phyloP scores from a whole-genome alignment of 1,284 basidiomycete genomes.

The Cryptococcus amylolentus region DNA sequence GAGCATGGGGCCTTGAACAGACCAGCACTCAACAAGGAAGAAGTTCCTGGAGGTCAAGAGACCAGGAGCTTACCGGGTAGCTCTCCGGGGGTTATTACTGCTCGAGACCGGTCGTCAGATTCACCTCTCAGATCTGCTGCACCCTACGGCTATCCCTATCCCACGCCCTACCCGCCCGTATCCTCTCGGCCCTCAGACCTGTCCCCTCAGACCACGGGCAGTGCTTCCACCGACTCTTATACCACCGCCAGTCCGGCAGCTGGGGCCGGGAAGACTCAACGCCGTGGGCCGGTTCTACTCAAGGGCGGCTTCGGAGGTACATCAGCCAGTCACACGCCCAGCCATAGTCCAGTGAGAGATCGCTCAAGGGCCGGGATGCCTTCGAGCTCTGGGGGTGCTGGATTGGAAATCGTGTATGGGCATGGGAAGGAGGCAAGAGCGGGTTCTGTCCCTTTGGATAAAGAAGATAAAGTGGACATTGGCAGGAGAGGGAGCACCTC shows the following conservation, averaged over 20 bases:
- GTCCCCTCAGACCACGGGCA: slow-evolving; percentile 37
- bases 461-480: neutral
- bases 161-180: neutral
- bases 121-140: slow-evolving; percentile 16
- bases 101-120: slow-evolving; percentile 12
- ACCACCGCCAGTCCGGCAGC: slow-evolving; percentile 14
- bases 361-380: neutral
- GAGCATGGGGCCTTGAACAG: neutral
- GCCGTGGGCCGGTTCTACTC: slow-evolving; percentile 44
- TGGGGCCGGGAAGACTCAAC: slow-evolving; percentile 7
- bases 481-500: neutral
- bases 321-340: slow-evolving; percentile 16
- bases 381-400: neutral
- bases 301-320: slow-evolving; percentile 45
- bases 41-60: neutral
- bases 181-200: slow-evolving; percentile 7
- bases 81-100: slow-evolving; percentile 7
- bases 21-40: neutral
- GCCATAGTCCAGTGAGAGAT: slow-evolving; percentile 27
- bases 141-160: neutral
- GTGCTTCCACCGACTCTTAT: slow-evolving; percentile 10
- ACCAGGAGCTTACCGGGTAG: slow-evolving; percentile 29
- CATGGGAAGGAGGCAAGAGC: neutral
- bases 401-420: slow-evolving; percentile 5
- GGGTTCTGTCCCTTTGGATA: neutral